A percentile compares a stretch with the other conserved stretches of the same genome.
phyloP scores from a whole-genome alignment of 306 rosid genomes.

The Albizia julibrissin region DNA sequence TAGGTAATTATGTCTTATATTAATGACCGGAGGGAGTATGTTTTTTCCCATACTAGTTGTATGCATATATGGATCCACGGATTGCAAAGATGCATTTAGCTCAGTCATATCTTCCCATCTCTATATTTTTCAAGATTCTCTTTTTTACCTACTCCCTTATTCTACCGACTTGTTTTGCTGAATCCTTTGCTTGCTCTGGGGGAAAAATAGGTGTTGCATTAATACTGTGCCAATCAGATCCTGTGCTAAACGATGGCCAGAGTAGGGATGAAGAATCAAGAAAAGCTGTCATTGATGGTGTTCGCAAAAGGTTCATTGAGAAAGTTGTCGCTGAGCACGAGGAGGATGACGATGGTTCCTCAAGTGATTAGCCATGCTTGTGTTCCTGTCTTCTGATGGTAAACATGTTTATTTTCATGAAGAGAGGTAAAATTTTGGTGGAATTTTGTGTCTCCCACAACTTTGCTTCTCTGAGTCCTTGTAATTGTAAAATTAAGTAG shows the following conservation, averaged over 20 bases:
- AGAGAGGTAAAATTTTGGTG: not conserved
- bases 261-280: constrained; percentile 60
- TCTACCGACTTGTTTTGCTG: not conserved
- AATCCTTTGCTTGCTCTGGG: constrained; percentile 32
- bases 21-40: too few species aligned
- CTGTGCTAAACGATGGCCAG: constrained; percentile 85
- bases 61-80: not conserved
- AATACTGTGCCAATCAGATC: constrained; percentile 87
- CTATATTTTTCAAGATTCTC: not conserved
- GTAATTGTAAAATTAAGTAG: constrained; percentile 2
- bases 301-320: constrained; percentile 75
- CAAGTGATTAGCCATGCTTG: constrained; percentile 63
- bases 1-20: too few species aligned
- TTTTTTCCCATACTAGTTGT: not conserved
- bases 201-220: constrained; percentile 76
- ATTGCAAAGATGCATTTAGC: not conserved
- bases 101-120: not conserved
- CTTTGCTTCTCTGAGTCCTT: not conserved
- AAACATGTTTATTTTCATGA: not conserved
- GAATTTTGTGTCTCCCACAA: constrained; percentile 18
- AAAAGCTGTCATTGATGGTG: constrained; percentile 77
- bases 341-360: constrained; percentile 65
- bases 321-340: constrained; percentile 81
- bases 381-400: not conserved
- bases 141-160: not conserved